Evolutionary conservation across 192 early-diverging fungal species (phyloP).

Genomic region (Coemansia sp.): DNA sequence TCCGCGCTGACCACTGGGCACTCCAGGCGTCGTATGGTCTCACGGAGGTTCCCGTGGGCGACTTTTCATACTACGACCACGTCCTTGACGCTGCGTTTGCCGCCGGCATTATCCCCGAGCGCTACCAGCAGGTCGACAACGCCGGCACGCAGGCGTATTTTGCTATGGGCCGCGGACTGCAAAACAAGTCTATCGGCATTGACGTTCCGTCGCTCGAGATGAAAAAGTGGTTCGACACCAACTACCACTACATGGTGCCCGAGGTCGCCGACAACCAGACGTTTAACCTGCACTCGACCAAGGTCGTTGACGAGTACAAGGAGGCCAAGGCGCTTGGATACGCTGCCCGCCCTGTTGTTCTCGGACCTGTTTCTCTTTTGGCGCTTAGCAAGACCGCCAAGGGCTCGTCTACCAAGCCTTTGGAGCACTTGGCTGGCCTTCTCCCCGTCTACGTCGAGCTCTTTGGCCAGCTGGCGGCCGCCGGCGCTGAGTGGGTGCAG

Average conservation of each 20-base stretch:
- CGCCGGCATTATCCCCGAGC: conserved; percentile 64
- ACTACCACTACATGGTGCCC: conserved; percentile 93
- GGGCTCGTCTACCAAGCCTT: conserved; percentile 67
- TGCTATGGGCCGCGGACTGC: conserved; percentile 96
- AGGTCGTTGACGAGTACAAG: conserved; percentile 82
- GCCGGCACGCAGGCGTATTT: conserved; percentile 85
- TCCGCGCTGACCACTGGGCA: conserved; percentile 75
- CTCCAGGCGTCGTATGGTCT: conserved; percentile 74
- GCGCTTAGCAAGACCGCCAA: conserved; percentile 82
- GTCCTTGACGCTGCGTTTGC: conserved; percentile 72
- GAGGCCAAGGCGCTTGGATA: conserved; percentile 92
- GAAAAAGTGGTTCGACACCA: conserved; percentile 99
- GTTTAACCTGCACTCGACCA: conserved; percentile 68
- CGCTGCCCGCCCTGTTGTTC: conserved; percentile 86
- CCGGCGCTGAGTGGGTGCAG: conserved; percentile 92
- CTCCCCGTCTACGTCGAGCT: conserved; percentile 82
- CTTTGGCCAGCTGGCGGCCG: conserved; percentile 69
- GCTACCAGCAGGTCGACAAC: conserved; percentile 67
- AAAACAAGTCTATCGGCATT: conserved; percentile 70
- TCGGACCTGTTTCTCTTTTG: conserved; percentile 92
- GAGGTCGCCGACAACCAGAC: conserved; percentile 75
- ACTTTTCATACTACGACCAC: conserved; percentile 96
- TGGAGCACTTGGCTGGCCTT: conserved; percentile 74
- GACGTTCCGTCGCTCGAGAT: conserved; percentile 97
- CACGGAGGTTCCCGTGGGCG: conserved; percentile 86